phyloP scores from a whole-genome alignment of 129 eudicot species.

The Centaurea solstitialis region DNA sequence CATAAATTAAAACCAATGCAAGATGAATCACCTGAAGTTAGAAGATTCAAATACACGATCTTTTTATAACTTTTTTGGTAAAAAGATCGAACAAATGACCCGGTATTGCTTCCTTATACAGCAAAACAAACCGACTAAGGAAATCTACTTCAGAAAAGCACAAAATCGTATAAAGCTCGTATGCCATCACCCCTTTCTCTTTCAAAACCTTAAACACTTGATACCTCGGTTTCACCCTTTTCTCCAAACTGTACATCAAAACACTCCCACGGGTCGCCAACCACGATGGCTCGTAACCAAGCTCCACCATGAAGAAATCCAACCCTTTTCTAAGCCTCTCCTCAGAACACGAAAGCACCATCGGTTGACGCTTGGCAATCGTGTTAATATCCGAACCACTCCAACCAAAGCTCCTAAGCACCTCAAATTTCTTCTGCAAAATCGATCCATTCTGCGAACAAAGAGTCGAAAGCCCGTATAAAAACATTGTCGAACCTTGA shows the following conservation, averaged over 20 bases:
- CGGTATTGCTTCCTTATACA: constrained; percentile 19
- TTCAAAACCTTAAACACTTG: constrained; percentile 24
- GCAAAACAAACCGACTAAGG: constrained; percentile 14
- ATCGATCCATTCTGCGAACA: constrained; percentile 12
- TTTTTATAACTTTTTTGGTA: background rate
- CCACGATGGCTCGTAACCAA: constrained; percentile 31
- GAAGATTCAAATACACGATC: background rate
- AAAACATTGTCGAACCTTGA: constrained; percentile 17
- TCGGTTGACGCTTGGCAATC: constrained; percentile 26
- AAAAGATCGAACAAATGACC: constrained; percentile 23
- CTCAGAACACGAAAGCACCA: constrained; percentile 28
- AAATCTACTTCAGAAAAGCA: constrained; percentile 23
- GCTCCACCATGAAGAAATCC: constrained; percentile 27
- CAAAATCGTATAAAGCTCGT: constrained; percentile 17
- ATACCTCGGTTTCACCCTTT: constrained; percentile 39
- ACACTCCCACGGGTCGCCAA: constrained; percentile 17
- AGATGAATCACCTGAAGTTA: constrained; percentile 11
- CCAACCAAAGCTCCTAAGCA: constrained; percentile 45
- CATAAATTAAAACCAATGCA: background rate
- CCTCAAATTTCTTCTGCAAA: constrained; percentile 21
- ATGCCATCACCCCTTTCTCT: constrained; percentile 21
- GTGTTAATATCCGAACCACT: constrained; percentile 26
- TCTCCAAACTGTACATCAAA: constrained; percentile 41
- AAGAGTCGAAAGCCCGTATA: constrained; percentile 20
- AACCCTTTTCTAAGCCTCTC: constrained; percentile 22